Conservation (phyloP, 495 filamentous ascomycete species). For the Neurospora sp. region DNA sequence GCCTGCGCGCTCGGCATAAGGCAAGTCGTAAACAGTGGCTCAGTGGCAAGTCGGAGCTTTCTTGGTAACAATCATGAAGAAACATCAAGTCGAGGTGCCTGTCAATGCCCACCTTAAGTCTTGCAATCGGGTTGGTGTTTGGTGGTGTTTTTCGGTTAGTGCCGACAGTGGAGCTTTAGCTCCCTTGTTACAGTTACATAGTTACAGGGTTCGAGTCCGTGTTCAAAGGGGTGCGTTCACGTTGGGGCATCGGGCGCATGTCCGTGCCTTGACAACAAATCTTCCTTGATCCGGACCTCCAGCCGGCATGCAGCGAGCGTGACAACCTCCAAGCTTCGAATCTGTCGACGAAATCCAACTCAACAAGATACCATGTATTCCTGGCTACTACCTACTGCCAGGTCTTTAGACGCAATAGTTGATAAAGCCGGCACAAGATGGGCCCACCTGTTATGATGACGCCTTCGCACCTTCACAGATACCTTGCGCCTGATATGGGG, state of each 20-base stretch:
- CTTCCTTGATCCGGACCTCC: neutral
- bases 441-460: neutral
- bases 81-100: neutral
- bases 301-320: neutral
- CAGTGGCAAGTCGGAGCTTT: neutral
- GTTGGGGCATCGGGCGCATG: neutral
- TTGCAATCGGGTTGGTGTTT: neutral
- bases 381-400: neutral
- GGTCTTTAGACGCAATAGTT: neutral
- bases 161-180: neutral
- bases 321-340: neutral
- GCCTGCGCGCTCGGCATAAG: neutral
- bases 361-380: neutral
- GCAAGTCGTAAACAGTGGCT: neutral
- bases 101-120: neutral
- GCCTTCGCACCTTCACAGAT: neutral
- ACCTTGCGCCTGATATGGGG: neutral
- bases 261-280: neutral
- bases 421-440: neutral
- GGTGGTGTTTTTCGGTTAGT: neutral
- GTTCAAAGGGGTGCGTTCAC: neutral
- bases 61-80: neutral
- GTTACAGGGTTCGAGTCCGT: neutral
- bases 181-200: neutral
- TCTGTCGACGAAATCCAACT: neutral